phyloP scores from a whole-genome alignment of 306 rosid species.

The Ormosia emarginata region DNA sequence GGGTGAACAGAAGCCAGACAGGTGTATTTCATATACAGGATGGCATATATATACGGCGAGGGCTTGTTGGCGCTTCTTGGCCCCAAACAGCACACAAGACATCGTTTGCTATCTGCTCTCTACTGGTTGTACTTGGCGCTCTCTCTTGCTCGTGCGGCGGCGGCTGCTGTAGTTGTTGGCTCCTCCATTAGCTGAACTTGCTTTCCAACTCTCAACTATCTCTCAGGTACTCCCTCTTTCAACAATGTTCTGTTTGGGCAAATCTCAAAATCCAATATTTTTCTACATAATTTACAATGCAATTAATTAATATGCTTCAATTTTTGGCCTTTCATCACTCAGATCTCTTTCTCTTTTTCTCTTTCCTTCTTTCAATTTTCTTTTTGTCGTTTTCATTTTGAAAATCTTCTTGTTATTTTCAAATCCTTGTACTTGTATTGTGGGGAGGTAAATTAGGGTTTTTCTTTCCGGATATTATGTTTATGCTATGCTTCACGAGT shows the following conservation, averaged over 20 bases:
- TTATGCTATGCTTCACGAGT: neutral
- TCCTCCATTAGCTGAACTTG: too few species aligned
- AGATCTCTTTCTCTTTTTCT: neutral
- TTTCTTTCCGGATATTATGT: neutral
- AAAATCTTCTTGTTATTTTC: neutral
- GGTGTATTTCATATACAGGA: too few species aligned
- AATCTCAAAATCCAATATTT: neutral
- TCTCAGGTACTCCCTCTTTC: too few species aligned
- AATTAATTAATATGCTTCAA: neutral
- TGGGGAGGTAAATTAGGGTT: constrained; percentile 8
- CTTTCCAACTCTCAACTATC: too few species aligned
- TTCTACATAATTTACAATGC: neutral
- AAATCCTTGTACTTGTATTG: neutral
- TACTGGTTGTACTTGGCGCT: neutral
- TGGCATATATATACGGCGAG: too few species aligned
- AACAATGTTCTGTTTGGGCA: neutral
- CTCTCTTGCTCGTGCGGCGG: too few species aligned
- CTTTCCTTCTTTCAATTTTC: neutral
- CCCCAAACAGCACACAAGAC: neutral
- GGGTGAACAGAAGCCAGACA: too few species aligned
- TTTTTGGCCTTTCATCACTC: neutral
- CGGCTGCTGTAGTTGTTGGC: too few species aligned
- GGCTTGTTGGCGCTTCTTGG: too few species aligned
- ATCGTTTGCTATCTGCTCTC: neutral
- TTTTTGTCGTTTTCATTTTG: neutral